Evolutionary conservation across 148 eudicot genomes (phyloP), one percentile per base, ranked within the genome.

Genomic region (Silene conica): DNA sequence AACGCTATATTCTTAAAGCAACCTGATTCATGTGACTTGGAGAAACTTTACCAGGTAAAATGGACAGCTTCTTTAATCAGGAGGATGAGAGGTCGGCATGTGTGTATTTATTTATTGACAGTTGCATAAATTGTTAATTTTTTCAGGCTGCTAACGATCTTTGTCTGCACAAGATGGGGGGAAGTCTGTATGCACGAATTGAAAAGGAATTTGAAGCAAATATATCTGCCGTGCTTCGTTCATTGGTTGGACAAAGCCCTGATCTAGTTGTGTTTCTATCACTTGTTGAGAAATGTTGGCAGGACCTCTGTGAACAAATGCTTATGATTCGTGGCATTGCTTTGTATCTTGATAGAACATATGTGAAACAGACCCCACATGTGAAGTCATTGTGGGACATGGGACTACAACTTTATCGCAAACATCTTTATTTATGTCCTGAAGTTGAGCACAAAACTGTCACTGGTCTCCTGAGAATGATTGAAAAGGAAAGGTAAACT

Each of bases 281-380:
- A 48, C 86, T 92, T 59, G 90, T 92, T 45, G 93, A 92, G 86
- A 95, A 88, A 79, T 85, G 97, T 82, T 95, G 98, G 98, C 97
- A 95, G 73, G 98, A 92, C 76, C 95, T 95, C 71, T 92, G 98
- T 77, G 92, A 92, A 55, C 98, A 95, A 80, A 92, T 95, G 96
- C 82, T 92, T 77, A 89, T 95, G 97, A 95, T 95, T 67, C 98
- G 98, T 76, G 85, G 92, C 66, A 95, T 95, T 83, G 98, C 98
- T 34, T 85, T 95, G 74, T 88, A 82, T 82, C 97, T 95, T 60
- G 98, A 95, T 80, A 90, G 98, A 81, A 95, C 96, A 6, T 95
- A 92, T 78, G 98, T 90, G 83, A 95, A 90, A 75, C 98, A 92
- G 82, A 86, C 85, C 58, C 83, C 96, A 23, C 85, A 86, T 84